phyloP scores from a whole-genome alignment of 2,329 filamentous ascomycete species.

The Nakataea oryzae region DNA sequence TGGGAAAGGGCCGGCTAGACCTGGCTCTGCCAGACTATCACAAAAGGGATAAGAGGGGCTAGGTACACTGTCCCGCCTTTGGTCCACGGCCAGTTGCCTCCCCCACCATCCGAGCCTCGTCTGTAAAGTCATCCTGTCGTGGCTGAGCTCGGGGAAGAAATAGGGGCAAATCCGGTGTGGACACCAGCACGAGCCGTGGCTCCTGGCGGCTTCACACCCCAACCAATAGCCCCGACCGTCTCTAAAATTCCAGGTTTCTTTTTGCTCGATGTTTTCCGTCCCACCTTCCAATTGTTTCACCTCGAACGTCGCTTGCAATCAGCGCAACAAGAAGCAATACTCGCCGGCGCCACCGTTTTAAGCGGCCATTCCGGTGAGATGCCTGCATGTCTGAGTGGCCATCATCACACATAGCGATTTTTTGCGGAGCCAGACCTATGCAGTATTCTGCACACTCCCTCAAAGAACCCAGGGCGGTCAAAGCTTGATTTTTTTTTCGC shows the following conservation, averaged over 20 bases:
- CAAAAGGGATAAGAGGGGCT: background rate
- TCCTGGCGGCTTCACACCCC: too few relatives aligned
- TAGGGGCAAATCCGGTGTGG: background rate
- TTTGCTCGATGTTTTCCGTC: background rate
- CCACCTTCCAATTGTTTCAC: background rate
- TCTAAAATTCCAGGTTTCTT: background rate
- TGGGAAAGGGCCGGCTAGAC: too few relatives aligned
- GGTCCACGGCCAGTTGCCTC: background rate
- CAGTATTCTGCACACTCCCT: background rate
- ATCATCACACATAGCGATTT: background rate
- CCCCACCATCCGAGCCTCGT: background rate
- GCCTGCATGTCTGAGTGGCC: background rate
- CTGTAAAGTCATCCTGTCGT: background rate
- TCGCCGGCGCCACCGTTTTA: background rate
- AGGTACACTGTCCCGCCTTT: too few relatives aligned
- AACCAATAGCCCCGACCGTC: too few relatives aligned
- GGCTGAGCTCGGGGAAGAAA: background rate
- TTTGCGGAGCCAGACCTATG: background rate
- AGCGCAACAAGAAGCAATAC: background rate
- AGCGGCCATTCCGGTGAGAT: background rate
- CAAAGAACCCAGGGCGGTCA: background rate
- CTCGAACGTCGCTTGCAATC: background rate
- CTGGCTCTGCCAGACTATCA: too few relatives aligned
- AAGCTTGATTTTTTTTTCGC: background rate
- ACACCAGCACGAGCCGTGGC: background rate